Evolutionary conservation across 140 eudicot genomes (phyloP).

Genomic region (Flaveria floridana): DNA sequence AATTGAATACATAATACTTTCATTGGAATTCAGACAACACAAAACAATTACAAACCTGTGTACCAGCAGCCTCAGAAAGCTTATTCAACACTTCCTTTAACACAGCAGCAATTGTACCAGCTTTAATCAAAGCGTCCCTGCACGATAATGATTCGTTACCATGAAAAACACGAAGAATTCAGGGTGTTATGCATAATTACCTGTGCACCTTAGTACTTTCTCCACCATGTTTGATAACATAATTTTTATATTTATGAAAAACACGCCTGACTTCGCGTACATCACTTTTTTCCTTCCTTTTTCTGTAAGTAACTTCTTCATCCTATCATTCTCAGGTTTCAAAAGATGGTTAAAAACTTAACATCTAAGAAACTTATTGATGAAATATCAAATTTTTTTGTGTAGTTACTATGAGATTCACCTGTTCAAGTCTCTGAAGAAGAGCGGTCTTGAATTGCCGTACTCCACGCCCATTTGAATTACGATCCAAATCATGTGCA

Average conservation of each 20-base stretch:
- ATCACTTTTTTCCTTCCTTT: constrained; percentile 86
- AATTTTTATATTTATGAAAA: constrained; percentile 68
- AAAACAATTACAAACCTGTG: constrained; percentile 53
- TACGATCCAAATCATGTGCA: constrained; percentile 89
- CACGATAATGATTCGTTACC: neutral
- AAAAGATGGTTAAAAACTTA: constrained; percentile 4
- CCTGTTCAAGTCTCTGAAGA: constrained; percentile 95
- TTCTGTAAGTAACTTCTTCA: constrained; percentile 66
- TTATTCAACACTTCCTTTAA: constrained; percentile 63
- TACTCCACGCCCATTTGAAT: constrained; percentile 93
- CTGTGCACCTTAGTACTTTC: constrained; percentile 66
- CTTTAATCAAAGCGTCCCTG: constrained; percentile 71
- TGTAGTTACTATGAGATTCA: constrained; percentile 20
- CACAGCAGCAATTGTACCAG: constrained; percentile 80
- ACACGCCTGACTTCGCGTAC: constrained; percentile 90
- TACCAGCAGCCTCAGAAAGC: constrained; percentile 74
- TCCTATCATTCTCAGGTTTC: constrained; percentile 48
- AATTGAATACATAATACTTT: neutral
- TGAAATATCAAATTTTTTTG: neutral
- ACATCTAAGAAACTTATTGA: neutral
- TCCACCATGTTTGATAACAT: constrained; percentile 75
- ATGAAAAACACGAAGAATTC: constrained; percentile 18
- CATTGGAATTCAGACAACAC: neutral
- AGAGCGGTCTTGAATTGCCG: constrained; percentile 93
- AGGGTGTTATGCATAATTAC: constrained; percentile 30